phyloP scores from a whole-genome alignment of 2,329 filamentous ascomycete genomes.

The Colletotrichum higginsianum region DNA sequence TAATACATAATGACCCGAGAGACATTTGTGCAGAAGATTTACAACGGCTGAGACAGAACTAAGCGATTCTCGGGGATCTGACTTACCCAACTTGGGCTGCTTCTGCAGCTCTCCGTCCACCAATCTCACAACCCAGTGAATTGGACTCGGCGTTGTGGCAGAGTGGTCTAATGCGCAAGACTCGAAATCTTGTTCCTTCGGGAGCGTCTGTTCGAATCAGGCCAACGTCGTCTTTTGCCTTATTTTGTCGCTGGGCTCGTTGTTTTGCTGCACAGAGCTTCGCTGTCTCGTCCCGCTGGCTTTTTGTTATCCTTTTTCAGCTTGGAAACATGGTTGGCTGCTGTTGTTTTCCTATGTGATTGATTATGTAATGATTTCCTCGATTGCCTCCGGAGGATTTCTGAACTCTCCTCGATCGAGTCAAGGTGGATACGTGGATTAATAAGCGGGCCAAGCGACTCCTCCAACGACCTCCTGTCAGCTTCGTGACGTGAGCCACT shows the following conservation, averaged over 20 bases:
- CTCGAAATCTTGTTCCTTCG: slow-evolving; percentile 30
- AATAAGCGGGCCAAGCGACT: background rate
- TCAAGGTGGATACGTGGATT: background rate
- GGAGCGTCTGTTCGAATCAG: slow-evolving; percentile 30
- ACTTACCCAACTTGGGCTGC: too few species aligned
- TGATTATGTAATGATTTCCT: too few species aligned
- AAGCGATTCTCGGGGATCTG: too few species aligned
- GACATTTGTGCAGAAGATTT: background rate
- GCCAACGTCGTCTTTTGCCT: slow-evolving; percentile 17
- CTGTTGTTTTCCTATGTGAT: too few species aligned
- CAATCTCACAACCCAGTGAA: too few species aligned
- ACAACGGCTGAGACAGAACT: too few species aligned
- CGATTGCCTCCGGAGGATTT: background rate
- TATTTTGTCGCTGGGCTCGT: background rate
- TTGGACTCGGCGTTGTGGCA: slow-evolving; percentile 8
- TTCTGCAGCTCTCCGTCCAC: background rate
- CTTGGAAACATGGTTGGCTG: too few species aligned
- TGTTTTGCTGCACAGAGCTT: too few species aligned
- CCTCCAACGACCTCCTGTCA: background rate
- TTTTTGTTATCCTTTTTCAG: background rate
- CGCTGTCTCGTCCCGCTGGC: background rate
- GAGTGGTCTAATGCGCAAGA: slow-evolving; percentile 31
- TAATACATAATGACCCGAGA: background rate
- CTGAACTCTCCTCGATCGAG: background rate
- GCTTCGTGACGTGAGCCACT: background rate